phyloP scores from a whole-genome alignment of 2,329 filamentous ascomycete genomes.

The Albifimbria verrucaria region DNA sequence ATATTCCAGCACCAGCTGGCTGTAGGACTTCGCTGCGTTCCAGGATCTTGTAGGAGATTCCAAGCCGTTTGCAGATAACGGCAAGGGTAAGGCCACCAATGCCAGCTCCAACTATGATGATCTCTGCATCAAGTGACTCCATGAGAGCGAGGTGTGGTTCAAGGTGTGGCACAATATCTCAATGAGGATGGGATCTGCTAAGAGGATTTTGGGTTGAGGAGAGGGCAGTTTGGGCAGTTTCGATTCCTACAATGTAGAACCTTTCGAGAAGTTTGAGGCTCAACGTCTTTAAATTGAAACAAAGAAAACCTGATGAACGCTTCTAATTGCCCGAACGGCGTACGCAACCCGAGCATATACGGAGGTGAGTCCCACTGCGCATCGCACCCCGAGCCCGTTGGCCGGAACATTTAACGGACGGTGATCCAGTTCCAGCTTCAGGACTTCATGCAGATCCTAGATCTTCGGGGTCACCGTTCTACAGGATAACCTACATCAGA shows the following conservation, averaged over 20 bases:
- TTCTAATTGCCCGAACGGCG: not conserved
- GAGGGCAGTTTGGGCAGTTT: not conserved
- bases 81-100: conserved; percentile 16
- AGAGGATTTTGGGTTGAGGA: not conserved
- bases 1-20: conserved; percentile 15
- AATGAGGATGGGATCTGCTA: not conserved
- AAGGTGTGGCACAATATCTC: not conserved
- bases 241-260: not conserved
- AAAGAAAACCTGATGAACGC: not conserved
- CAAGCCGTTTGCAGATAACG: conserved; percentile 11
- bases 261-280: too few species aligned
- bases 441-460: not conserved
- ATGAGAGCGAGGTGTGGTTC: not conserved
- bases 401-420: not conserved
- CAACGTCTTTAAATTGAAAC: not conserved
- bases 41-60: conserved; percentile 13
- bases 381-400: not conserved
- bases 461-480: not conserved
- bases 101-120: conserved; percentile 19
- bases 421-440: not conserved
- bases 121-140: conserved; percentile 6
- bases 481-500: not conserved
- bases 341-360: not conserved
- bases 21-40: conserved; percentile 9
- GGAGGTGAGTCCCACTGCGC: not conserved